Percentiles rank a stretch among this genome's conserved stretches.
Evolutionary conservation across 2,329 filamentous ascomycete species (phyloP).

Genomic region (Colletotrichum gloeosporioides): DNA sequence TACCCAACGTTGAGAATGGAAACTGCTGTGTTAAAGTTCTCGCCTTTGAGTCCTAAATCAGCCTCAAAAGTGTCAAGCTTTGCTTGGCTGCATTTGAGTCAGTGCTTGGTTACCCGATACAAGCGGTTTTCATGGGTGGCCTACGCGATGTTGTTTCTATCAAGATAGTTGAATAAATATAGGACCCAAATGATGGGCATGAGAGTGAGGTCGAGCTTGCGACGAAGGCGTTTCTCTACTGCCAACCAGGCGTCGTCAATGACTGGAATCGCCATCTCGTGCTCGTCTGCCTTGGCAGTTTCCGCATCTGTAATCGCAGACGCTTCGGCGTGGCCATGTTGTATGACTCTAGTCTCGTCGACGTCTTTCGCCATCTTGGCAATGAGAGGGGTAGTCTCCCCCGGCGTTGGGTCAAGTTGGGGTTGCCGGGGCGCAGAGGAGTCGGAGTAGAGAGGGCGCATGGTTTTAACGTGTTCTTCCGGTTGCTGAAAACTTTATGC

Average conservation of each 20-base stretch:
- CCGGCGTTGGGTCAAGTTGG: not conserved
- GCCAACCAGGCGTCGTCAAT: not conserved
- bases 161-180: constrained; percentile 4
- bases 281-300: not conserved
- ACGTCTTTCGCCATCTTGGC: not conserved
- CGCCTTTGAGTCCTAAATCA: not conserved
- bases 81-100: not conserved
- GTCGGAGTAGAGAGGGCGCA: not conserved
- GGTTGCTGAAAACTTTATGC: not conserved
- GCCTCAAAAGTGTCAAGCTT: not conserved
- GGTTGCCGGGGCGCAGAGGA: not conserved
- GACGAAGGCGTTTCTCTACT: constrained; percentile 15
- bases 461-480: not conserved
- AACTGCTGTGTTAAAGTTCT: not conserved
- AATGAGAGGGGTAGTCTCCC: not conserved
- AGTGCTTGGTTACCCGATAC: not conserved
- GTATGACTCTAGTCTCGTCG: not conserved
- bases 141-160: constrained; percentile 18
- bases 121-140: not conserved
- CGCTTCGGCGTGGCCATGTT: not conserved
- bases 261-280: not conserved
- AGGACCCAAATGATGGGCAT: constrained; percentile 12
- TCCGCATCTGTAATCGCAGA: not conserved
- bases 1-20: constrained; percentile 8
- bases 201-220: constrained; percentile 27